Evolutionary conservation across 306 rosid species (phyloP), one percentile per base, ranked within the genome.

Genomic region (Abrus precatorius): DNA sequence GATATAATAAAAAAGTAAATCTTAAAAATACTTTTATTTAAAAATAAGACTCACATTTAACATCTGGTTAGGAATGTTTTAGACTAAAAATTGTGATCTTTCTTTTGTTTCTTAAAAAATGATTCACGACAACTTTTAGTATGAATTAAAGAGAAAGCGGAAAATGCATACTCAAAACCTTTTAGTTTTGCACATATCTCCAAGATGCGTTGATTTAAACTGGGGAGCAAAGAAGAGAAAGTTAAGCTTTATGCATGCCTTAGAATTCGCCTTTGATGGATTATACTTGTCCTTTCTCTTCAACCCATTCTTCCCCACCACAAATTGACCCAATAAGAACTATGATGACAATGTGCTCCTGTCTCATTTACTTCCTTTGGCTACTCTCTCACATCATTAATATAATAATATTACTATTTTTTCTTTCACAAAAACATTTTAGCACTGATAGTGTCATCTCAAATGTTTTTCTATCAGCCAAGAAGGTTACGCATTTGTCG

Each of bases 201-300:
- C 20, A 63, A 63, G 65, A 68, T 77, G 62, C 29, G 54, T 54
- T 55, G 75, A 36, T 77, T 53, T 77, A 67, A 67, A 54, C 52
- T 52, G 14, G 83, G 74, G 83, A 79, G 76, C 66, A 44, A 55
- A 72, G 78, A 50, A 33, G 65, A 52, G 77, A 72, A 80, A 80
- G 79, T 47, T 61, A 45, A 34, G 72, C 64, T 62, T 40, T 56
- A 53, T 60, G 83, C 71, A 56, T 79, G 28, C 75, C 83, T 50
- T 4, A 55, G 77, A 73, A 73, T 54, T 73, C 77, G 48, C 66
- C 77, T 38, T 38, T 56, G 48, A 53, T 9, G 14, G 20, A 50
- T 38, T 34, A 65, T 62, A 14, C 7, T 41, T 44, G 68, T 36
- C 66, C 52, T 80, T 72, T 72, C 68, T n/a, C 68, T 73, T 64